Evolutionary conservation across 2,329 filamentous ascomycete species (phyloP).

Genomic region (Paradendryphiella salina): DNA sequence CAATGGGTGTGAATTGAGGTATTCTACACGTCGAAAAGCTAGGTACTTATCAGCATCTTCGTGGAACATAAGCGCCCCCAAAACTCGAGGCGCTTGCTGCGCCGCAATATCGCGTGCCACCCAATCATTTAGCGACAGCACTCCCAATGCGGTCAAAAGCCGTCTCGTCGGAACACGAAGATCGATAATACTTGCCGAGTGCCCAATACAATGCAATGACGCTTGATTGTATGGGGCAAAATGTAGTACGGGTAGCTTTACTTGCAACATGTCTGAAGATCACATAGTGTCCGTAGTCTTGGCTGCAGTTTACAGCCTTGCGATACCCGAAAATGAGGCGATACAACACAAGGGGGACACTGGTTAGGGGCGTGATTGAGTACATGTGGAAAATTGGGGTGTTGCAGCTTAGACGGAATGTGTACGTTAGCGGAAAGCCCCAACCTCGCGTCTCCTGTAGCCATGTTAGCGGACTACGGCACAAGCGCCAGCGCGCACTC

Average conservation of each 20-base stretch:
- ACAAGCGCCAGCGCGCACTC: constrained; percentile 12
- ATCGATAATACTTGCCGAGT: neutral
- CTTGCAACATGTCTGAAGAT: constrained; percentile 1
- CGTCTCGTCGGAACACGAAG: neutral
- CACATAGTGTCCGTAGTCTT: neutral
- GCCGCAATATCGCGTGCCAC: neutral
- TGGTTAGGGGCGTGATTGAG: neutral
- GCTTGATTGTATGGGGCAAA: neutral
- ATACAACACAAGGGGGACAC: neutral
- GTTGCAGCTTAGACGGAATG: neutral
- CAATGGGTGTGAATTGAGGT: neutral
- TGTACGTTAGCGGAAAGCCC: constrained; percentile 27
- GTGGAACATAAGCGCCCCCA: constrained; percentile 10
- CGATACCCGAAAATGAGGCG: neutral
- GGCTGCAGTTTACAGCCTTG: constrained; percentile 1
- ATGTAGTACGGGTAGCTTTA: constrained; percentile 6
- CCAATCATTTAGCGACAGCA: constrained; percentile 14
- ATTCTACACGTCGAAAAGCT: constrained; percentile 5
- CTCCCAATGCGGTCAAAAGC: constrained; percentile 2
- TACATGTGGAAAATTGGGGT: neutral
- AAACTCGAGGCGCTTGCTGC: constrained; percentile 11
- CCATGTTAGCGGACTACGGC: constrained; percentile 12
- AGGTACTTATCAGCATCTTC: constrained; percentile 9
- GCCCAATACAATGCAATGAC: neutral
- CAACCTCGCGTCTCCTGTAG: constrained; percentile 40